These are phyloP conservation scores for Aspergillus asperescens DNA, from an alignment of 495 filamentous ascomycete genomes.

Conservation along the genomic window DNA sequence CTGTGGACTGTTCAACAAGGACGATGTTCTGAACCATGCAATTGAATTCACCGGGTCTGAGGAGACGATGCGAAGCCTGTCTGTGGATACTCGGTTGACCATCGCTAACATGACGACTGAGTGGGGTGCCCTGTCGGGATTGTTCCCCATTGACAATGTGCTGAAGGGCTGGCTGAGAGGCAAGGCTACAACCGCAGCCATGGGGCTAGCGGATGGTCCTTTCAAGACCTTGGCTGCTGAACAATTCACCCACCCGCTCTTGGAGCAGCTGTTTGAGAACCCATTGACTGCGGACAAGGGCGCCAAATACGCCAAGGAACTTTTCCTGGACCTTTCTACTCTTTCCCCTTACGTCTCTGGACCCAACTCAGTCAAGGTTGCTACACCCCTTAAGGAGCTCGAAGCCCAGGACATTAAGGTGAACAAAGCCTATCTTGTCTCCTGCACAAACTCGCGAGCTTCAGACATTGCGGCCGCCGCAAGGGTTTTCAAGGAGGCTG, in stretches of 20 bases:
- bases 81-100: constrained; percentile 71
- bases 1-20: constrained; percentile 80
- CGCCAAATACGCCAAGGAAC: constrained; percentile 75
- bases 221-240: constrained; percentile 35
- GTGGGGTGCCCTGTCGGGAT: constrained; percentile 77
- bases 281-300: constrained; percentile 66
- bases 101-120: constrained; percentile 97
- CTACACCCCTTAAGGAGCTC: constrained; percentile 73
- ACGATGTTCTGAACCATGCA: constrained; percentile 88
- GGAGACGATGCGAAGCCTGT: constrained; percentile 68
- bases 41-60: constrained; percentile 84
- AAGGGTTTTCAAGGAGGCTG: constrained; percentile 77
- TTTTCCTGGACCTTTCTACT: constrained; percentile 74
- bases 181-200: constrained; percentile 67
- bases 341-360: constrained; percentile 84
- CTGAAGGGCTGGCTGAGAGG: constrained; percentile 70
- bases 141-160: constrained; percentile 78
- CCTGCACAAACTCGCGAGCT: constrained; percentile 82
- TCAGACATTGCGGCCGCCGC: constrained; percentile 83
- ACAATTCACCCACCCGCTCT: constrained; percentile 60
- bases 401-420: constrained; percentile 66
- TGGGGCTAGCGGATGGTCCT: constrained; percentile 41
- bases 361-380: constrained; percentile 83
- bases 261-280: constrained; percentile 68
- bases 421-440: constrained; percentile 84